A percentile compares a stretch with the other conserved stretches of the same genome.
phyloP scores from a whole-genome alignment of 441 rosid species.

The Syzygium malaccense region DNA sequence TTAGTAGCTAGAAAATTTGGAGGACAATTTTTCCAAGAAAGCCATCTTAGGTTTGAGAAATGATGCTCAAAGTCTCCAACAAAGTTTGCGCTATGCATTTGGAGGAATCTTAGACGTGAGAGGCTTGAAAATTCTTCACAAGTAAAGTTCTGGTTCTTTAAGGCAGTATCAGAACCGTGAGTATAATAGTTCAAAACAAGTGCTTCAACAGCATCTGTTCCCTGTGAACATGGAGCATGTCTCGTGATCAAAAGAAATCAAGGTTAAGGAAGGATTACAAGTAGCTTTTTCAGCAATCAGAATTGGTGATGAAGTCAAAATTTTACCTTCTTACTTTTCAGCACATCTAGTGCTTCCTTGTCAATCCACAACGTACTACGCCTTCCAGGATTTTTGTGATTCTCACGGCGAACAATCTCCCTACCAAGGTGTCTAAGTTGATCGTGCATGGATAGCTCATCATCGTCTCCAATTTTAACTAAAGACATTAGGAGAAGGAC shows the following conservation, averaged over 20 bases:
- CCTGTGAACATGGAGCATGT: not conserved
- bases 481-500: not conserved
- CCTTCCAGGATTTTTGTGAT: not conserved
- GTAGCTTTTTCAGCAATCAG: not conserved
- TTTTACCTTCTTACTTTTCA: not conserved
- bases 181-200: not conserved
- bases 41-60: constrained; percentile 2
- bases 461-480: not conserved
- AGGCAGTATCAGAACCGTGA: not conserved
- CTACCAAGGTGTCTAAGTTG: not conserved
- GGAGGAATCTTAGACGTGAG: not conserved
- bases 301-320: not conserved
- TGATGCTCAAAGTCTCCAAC: not conserved
- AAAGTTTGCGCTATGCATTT: not conserved
- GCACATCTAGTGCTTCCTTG: not conserved
- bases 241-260: not conserved
- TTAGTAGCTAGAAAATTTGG: not conserved
- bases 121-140: not conserved
- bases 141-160: not conserved
- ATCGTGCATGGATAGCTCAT: not conserved
- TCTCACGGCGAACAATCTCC: not conserved
- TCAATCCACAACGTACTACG: not conserved
- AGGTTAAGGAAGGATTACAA: not conserved
- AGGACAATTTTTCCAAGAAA: constrained; percentile 1
- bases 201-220: not conserved